Conservation (phyloP, 2,329 filamentous ascomycete species). For the Botrytis sinoallii region DNA sequence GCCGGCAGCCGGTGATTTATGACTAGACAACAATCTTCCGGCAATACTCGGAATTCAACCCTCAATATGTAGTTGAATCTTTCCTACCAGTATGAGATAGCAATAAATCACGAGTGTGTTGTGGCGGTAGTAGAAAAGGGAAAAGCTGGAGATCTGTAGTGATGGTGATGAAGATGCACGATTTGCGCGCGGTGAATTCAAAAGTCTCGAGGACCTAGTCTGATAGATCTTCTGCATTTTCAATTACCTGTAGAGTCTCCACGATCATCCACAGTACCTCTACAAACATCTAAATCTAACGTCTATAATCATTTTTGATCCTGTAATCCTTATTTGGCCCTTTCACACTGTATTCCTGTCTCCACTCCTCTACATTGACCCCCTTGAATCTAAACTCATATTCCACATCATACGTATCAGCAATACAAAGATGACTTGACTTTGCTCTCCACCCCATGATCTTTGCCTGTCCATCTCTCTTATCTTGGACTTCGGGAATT, state of each 20-base stretch:
- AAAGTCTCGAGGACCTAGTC: background rate
- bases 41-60: background rate
- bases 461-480: background rate
- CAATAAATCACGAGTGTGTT: background rate
- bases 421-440: constrained; percentile 66
- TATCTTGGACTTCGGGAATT: constrained; percentile 37
- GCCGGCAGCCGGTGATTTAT: background rate
- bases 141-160: background rate
- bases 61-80: background rate
- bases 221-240: background rate
- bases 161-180: background rate
- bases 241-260: too few relatives aligned
- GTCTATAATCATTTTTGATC: constrained; percentile 51
- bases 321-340: constrained; percentile 74
- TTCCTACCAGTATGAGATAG: background rate
- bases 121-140: too few relatives aligned
- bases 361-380: constrained; percentile 56
- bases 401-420: constrained; percentile 68
- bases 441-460: constrained; percentile 45
- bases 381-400: constrained; percentile 65
- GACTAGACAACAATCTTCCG: background rate
- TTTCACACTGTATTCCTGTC: constrained; percentile 61
- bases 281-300: background rate
- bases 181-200: background rate
- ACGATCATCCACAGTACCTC: background rate